Percentiles rank a stretch among this genome's conserved stretches.
Conservation (phyloP, 2,329 filamentous ascomycete species). For the Ophiostoma piceae region DNA sequence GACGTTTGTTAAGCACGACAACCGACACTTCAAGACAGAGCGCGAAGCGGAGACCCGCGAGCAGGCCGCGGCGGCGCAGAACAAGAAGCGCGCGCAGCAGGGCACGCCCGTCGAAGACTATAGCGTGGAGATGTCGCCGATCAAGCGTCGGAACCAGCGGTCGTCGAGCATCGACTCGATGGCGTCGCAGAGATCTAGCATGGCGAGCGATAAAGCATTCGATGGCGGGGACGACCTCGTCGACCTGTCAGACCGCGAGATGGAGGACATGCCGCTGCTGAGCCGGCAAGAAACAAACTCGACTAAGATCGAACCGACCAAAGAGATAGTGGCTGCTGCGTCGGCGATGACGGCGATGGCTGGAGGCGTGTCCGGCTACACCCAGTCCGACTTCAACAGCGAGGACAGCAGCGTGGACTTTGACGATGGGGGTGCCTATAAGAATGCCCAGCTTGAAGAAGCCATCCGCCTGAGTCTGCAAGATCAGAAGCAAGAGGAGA, state of each 20-base stretch:
- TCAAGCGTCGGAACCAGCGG: slow-evolving; percentile 37
- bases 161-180: slow-evolving; percentile 45
- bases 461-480: neutral
- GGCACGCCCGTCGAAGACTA: slow-evolving; percentile 18
- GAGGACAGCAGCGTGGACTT: neutral
- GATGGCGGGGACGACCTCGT: neutral
- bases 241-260: slow-evolving; percentile 33
- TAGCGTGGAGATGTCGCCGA: slow-evolving; percentile 34
- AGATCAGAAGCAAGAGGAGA: neutral
- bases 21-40: slow-evolving; percentile 36
- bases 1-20: slow-evolving; percentile 36
- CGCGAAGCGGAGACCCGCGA: slow-evolving; percentile 24
- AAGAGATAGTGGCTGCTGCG: neutral
- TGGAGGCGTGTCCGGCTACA: neutral
- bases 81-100: slow-evolving; percentile 30
- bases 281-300: neutral
- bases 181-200: slow-evolving; percentile 27
- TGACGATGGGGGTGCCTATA: neutral
- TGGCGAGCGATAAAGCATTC: neutral
- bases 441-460: neutral
- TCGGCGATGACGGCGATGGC: neutral
- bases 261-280: slow-evolving; percentile 24
- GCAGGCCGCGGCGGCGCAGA: slow-evolving; percentile 25
- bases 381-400: neutral
- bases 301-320: neutral